A percentile compares a stretch with the other conserved stretches of the same genome.
Conservation (phyloP, 768 basidiomycete genomes). For the Boletus vinaceobasis region DNA sequence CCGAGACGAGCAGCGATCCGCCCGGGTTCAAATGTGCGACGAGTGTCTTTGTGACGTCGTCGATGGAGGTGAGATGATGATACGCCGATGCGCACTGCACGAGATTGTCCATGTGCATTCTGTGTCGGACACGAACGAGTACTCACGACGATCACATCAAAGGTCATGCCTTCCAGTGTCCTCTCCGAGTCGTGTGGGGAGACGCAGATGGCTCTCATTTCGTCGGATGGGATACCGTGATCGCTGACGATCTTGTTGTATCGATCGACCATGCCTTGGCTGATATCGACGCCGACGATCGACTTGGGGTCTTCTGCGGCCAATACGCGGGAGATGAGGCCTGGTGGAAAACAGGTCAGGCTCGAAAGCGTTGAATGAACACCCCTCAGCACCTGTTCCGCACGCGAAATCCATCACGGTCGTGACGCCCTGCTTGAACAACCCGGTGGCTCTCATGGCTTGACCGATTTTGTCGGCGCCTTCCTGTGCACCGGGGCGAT, state of each 20-base stretch:
- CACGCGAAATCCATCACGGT: conserved; percentile 73
- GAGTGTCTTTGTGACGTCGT: conserved; percentile 50
- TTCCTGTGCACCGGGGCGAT: conserved; percentile 16
- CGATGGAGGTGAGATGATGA: conserved; percentile 56
- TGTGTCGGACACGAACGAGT: neutral
- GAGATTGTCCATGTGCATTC: neutral
- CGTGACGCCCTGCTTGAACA: conserved; percentile 55
- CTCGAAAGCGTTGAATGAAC: no score
- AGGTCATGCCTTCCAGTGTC: conserved; percentile 52
- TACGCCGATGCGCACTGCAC: conserved; percentile 60
- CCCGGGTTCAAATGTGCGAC: conserved; percentile 56
- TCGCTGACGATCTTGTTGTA: conserved; percentile 57
- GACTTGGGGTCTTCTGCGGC: conserved; percentile 56
- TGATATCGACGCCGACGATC: conserved; percentile 75
- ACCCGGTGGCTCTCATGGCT: conserved; percentile 35
- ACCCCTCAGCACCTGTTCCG: no score
- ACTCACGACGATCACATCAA: conserved; percentile 71
- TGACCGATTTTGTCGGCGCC: conserved; percentile 21
- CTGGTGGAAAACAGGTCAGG: conserved; percentile 31
- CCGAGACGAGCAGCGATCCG: conserved; percentile 57
- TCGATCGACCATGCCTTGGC: conserved; percentile 61
- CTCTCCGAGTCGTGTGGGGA: conserved; percentile 40
- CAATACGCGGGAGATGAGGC: conserved; percentile 59
- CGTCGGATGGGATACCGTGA: conserved; percentile 60
- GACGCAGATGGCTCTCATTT: conserved; percentile 60